Conservation (phyloP, 331 rosid species). For the Acacia concinna region DNA sequence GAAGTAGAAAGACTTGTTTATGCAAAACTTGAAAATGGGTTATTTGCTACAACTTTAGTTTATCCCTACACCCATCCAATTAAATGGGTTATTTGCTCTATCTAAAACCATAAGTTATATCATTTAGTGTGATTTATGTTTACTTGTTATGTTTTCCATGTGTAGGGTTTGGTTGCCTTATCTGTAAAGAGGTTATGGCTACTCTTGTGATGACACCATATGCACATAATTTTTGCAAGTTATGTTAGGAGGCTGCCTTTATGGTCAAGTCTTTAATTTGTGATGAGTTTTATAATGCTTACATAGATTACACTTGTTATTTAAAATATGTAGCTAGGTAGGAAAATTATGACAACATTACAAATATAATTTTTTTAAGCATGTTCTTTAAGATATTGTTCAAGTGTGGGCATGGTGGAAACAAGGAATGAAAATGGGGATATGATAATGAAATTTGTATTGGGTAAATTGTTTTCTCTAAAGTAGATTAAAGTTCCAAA, state of each 20-base stretch:
- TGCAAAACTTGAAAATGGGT: no score
- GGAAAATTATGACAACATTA: neutral
- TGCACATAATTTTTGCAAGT: constrained; percentile 64
- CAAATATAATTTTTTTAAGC: neutral
- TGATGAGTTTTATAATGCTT: no score
- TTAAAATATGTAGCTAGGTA: no score
- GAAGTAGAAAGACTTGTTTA: no score
- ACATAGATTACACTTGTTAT: no score
- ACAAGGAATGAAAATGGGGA: no score
- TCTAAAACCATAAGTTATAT: neutral
- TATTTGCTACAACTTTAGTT: neutral
- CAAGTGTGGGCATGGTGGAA: no score
- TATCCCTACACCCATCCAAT: neutral
- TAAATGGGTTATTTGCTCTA: neutral
- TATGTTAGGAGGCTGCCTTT: constrained; percentile 58
- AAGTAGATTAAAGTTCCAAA: no score
- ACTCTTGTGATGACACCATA: constrained; percentile 63
- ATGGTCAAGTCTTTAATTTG: constrained; percentile 49
- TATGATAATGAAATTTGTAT: no score
- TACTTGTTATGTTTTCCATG: neutral
- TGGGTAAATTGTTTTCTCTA: no score
- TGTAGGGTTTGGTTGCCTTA: constrained; percentile 63
- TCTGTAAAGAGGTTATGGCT: constrained; percentile 57
- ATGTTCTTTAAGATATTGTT: neutral
- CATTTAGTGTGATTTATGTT: neutral